Conservation (phyloP, 768 basidiomycete genomes). For the Termitomyces sp. region DNA sequence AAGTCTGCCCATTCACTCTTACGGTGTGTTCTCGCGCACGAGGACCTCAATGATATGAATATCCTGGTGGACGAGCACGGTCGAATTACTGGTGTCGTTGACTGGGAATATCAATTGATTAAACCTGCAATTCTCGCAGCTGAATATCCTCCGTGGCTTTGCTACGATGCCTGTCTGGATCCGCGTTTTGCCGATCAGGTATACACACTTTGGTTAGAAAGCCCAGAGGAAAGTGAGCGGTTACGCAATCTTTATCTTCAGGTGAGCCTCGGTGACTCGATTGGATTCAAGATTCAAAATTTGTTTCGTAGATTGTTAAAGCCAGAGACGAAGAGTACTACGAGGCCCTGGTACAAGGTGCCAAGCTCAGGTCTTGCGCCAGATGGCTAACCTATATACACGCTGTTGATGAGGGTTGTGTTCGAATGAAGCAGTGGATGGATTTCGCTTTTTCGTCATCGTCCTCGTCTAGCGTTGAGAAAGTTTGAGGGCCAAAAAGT, state of each 20-base stretch:
- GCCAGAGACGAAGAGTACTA: conserved; percentile 4
- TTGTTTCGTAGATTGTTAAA: conserved; percentile 5
- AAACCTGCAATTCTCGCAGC: not conserved
- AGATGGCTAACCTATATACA: conserved; percentile 3
- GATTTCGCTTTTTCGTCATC: too few species aligned
- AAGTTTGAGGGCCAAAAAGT: too few species aligned
- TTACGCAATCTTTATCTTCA: conserved; percentile 7
- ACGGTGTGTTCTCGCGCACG: not conserved
- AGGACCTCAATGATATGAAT: not conserved
- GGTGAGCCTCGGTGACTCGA: not conserved
- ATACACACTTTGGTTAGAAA: conserved; percentile 7
- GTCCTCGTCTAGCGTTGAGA: too few species aligned
- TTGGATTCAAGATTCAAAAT: not conserved
- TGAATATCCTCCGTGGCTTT: conserved; percentile 1
- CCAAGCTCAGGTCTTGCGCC: conserved; percentile 6
- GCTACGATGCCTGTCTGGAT: conserved; percentile 4
- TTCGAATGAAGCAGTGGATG: conserved; percentile 11
- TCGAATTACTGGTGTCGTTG: not conserved
- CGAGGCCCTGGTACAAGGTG: conserved; percentile 7
- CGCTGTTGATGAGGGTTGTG: not conserved
- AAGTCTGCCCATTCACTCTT: not conserved
- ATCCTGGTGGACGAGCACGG: not conserved
- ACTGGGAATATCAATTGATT: not conserved
- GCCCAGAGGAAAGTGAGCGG: conserved; percentile 7
- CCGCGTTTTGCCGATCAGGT: conserved; percentile 1